phyloP scores from a whole-genome alignment of 2,329 filamentous ascomycete genomes.

The Penicillium sp. region DNA sequence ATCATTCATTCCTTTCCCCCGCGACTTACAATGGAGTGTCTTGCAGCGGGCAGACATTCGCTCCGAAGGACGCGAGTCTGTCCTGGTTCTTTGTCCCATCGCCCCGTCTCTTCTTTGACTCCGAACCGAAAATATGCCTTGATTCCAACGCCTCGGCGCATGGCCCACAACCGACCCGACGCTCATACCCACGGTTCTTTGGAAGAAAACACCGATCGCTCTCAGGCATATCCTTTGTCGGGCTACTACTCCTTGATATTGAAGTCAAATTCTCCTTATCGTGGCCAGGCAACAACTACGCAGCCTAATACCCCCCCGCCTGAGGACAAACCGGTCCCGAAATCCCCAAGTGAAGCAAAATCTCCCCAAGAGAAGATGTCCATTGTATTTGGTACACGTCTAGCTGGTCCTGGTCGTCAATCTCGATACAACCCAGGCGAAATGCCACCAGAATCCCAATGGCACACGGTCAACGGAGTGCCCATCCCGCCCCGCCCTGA shows the following conservation, averaged over 20 bases:
- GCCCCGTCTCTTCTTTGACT: not conserved
- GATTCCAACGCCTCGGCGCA: constrained; percentile 20
- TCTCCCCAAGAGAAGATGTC: constrained; percentile 53
- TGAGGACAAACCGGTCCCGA: constrained; percentile 20
- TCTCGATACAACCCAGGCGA: constrained; percentile 57
- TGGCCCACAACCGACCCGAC: constrained; percentile 17
- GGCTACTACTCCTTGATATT: constrained; percentile 49
- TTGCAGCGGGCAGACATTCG: constrained; percentile 19
- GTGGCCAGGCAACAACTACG: constrained; percentile 17
- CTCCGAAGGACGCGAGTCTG: constrained; percentile 11
- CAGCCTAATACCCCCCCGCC: constrained; percentile 13
- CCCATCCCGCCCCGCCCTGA: constrained; percentile 78
- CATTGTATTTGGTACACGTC: constrained; percentile 78
- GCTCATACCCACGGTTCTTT: constrained; percentile 6
- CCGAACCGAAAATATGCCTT: constrained; percentile 21
- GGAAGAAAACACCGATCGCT: constrained; percentile 8
- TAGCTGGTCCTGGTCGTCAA: constrained; percentile 70
- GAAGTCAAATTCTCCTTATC: constrained; percentile 29
- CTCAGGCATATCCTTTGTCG: constrained; percentile 43
- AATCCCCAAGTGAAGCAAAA: constrained; percentile 22
- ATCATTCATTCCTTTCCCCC: constrained; percentile 7
- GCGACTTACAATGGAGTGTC: constrained; percentile 29
- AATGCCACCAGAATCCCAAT: constrained; percentile 59
- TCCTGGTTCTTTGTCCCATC: not conserved
- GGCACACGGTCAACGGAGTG: constrained; percentile 69